Conservation (phyloP, 352 stramenopile genomes). For the Globisporangium mamillatum region DNA sequence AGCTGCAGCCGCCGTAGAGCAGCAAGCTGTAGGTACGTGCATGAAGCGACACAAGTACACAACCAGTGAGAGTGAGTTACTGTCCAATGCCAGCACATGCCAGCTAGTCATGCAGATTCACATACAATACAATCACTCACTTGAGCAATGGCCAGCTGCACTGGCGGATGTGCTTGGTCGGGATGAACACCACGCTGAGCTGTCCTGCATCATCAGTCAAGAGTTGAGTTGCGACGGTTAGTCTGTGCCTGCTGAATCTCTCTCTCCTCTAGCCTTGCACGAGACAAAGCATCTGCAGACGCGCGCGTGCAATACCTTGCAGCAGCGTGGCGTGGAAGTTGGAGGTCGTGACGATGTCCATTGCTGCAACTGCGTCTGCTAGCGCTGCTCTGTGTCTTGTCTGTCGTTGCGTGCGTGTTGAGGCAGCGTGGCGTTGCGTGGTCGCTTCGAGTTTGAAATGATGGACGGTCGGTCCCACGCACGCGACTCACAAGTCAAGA, state of each 20-base stretch:
- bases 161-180: slow-evolving; percentile 57
- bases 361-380: slow-evolving; percentile 15
- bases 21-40: slow-evolving; percentile 44
- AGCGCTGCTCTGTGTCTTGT: not conserved
- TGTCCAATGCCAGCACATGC: not conserved
- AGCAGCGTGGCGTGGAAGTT: slow-evolving; percentile 88
- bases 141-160: slow-evolving; percentile 84
- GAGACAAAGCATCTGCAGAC: not conserved
- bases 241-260: not conserved
- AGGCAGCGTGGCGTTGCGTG: not conserved
- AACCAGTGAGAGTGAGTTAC: not conserved
- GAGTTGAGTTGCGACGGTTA: not conserved
- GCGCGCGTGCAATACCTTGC: slow-evolving; percentile 35
- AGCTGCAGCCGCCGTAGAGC: slow-evolving; percentile 78
- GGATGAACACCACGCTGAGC: slow-evolving; percentile 79
- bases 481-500: not conserved
- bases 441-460: not conserved
- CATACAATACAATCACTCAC: slow-evolving; percentile 34
- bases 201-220: slow-evolving; percentile 36
- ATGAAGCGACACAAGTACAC: not conserved
- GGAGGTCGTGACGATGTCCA: slow-evolving; percentile 88
- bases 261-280: too few species aligned
- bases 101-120: not conserved
- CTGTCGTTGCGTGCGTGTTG: not conserved
- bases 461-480: not conserved